A percentile compares a stretch with the other conserved stretches of the same genome.
phyloP scores from a whole-genome alignment of 257 asterid species.

The Solanum paucissectum region DNA sequence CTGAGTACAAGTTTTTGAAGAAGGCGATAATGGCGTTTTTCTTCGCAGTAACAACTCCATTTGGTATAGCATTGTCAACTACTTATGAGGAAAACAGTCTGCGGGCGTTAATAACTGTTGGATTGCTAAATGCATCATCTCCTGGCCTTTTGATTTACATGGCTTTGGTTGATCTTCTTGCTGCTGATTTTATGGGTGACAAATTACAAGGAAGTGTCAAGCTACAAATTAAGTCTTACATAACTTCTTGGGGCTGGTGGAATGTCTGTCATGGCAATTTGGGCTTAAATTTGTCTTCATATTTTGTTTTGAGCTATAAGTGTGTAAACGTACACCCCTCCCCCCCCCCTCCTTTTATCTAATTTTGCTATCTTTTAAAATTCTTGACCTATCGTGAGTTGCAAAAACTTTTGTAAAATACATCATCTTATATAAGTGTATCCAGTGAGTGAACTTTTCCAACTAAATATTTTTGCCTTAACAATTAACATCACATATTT shows the following conservation, averaged over 20 bases:
- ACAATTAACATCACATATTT: too few species aligned
- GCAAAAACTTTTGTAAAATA: too few species aligned
- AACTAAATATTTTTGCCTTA: too few species aligned
- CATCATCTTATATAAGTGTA: too few species aligned
- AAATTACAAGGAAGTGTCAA: slow-evolving; percentile 25
- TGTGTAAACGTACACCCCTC: neutral
- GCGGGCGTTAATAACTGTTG: too few species aligned
- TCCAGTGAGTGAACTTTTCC: too few species aligned
- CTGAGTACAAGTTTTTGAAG: slow-evolving; percentile 29
- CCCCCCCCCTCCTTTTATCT: too few species aligned
- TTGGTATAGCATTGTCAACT: too few species aligned
- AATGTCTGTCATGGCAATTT: slow-evolving; percentile 62
- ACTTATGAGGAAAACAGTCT: too few species aligned
- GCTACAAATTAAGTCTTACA: slow-evolving; percentile 14
- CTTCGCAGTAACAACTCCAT: too few species aligned
- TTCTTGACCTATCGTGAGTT: too few species aligned
- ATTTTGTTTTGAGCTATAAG: neutral
- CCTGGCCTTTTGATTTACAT: slow-evolving; percentile 29
- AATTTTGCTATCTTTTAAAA: too few species aligned
- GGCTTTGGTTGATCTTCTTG: slow-evolving; percentile 34
- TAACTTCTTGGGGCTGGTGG: slow-evolving; percentile 26
- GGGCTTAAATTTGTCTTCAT: slow-evolving; percentile 20
- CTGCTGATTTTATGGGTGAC: slow-evolving; percentile 28
- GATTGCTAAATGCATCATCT: neutral
- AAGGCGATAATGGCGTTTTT: slow-evolving; percentile 11